Evolutionary conservation across 768 basidiomycete genomes (phyloP), one percentile per base, ranked within the genome.

Genomic region (Mycena indigotica): DNA sequence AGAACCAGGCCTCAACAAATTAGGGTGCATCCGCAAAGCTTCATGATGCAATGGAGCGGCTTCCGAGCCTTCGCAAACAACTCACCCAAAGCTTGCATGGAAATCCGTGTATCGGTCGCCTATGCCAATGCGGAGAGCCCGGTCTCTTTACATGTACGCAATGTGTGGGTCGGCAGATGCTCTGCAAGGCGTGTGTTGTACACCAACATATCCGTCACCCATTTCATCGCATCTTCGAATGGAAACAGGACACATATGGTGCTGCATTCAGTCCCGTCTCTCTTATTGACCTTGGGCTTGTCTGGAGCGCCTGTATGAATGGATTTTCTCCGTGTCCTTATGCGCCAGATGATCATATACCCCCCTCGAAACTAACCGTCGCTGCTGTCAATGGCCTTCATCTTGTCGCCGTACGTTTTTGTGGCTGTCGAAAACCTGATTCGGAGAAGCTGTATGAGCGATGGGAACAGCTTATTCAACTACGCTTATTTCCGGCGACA

Each of bases 401-500:
- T 21, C 8, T 8, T 5, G 15, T 12, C n/a, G 15, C 5, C 15
- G 6, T 44, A 6, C 23, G 8, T 16, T 19, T 8, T 44, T 44
- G 41, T 23, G 12, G 41, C 15, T 44, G 41, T 35, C 32, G 10
- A 35, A 17, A 17, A 35, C 32, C 8, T 17, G 32, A 17, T 8
- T 8, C 32, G 15, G 41, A 44, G 41, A 38, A n/a, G 12, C 12
- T 12, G 12, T 12, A 12, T n/a, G 21, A 44, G 6, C 41, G 21
- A 8, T 52, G 50, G 50, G 6, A 48, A 10, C 58, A 60, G 35
- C 24, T 60, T 13, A 0, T 60, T 2, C 44, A 4, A 1, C 44
- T 52, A 1, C 39, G 57, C 3, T 32, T 63, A 6, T 67, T 62
- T 28, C 68, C 68, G 0, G 61, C 64, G 0, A 64, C 60, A 1